Percentiles rank a stretch among this genome's conserved stretches.
phyloP scores from a whole-genome alignment of 352 stramenopile species.

The Globisporangium solare region DNA sequence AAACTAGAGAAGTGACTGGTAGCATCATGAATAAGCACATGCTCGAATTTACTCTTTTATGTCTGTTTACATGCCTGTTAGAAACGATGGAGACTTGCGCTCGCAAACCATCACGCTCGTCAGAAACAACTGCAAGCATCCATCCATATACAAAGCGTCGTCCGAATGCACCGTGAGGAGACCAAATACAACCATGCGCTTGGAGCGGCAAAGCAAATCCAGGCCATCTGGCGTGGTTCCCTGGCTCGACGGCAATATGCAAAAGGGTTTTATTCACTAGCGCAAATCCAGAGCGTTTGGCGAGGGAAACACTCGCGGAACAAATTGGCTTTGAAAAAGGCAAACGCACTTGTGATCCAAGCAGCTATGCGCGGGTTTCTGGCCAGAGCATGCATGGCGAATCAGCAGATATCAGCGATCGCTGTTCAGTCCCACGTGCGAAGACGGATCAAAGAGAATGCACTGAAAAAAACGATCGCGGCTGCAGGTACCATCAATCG shows the following conservation, averaged over 20 bases:
- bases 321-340: slow-evolving; percentile 9
- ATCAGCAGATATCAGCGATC: slow-evolving; percentile 15
- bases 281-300: slow-evolving; percentile 27
- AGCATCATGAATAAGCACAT: not conserved
- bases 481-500: slow-evolving; percentile 11
- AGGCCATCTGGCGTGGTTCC: slow-evolving; percentile 24
- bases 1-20: not conserved
- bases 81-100: slow-evolving; percentile 17
- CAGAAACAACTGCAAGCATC: slow-evolving; percentile 10
- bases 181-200: slow-evolving; percentile 13
- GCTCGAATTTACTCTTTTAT: not conserved
- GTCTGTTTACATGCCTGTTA: not conserved
- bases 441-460: slow-evolving; percentile 12
- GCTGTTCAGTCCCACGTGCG: slow-evolving; percentile 22
- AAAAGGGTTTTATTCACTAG: slow-evolving; percentile 8
- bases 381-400: slow-evolving; percentile 7
- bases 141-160: slow-evolving; percentile 22
- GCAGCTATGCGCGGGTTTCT: slow-evolving; percentile 19
- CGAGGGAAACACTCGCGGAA: slow-evolving; percentile 17
- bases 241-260: slow-evolving; percentile 10
- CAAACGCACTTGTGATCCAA: slow-evolving; percentile 25
- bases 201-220: slow-evolving; percentile 16
- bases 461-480: not conserved
- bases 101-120: slow-evolving; percentile 9
- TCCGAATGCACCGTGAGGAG: slow-evolving; percentile 18